Evolutionary conservation across 2,329 filamentous ascomycete genomes (phyloP), one percentile per base, ranked within the genome.

Genomic region (Rhynchosporium graminicola): DNA sequence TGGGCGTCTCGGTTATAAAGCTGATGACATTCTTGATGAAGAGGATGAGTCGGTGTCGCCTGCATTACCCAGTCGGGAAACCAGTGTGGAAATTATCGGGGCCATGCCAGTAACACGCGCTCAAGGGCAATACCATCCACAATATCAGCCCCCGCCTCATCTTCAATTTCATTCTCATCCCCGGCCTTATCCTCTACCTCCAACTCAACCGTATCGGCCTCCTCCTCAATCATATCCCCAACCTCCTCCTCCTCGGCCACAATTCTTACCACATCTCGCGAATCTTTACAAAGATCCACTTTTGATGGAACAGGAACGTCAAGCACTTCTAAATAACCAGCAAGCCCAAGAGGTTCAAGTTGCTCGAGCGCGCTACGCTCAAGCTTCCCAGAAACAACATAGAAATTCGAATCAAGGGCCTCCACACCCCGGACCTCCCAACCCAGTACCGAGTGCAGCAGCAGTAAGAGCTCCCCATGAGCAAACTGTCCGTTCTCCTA

Each of bases 11-110:
- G 72, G 72, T 2, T 74, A 67, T 38, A 65, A 59, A 26, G n/a
- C 57, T 8, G 68, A 72, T 8, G 71, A 74, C 58, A 66, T 70
- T 8, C 43, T 73, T 13, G 67, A 72, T 43, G 67, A 70, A 6
- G 64, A 64, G 6, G 66, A 70, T 50, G 70, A 72, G 36, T 63
- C 60, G 9, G 69, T 71, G 9, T 47, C 47, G 3, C 58, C 62
- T 4, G 59, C 58, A 29, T 43, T 58, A 13, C 13, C 52, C 2
- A 58, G 52, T 56, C 43, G 29, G 7, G 31, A 42, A 2, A 13
- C 7, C 4, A 57, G 54, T 38, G 33, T 33, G 15, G 57, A 59
- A 28, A 15, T 29, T 26, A 46, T 43, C 8, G 57, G 45, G 7
- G 42, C 45, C 15, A 9, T 45, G 7, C 29, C 29, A 3, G 46